Percentiles rank a stretch among this genome's conserved stretches.
phyloP scores from a whole-genome alignment of 176 grass and related monocot genomes.

The sorghum (Sorghum bicolor) region Sorghum_bicolor_NCBIv3 NC_012878.2:45593001-45593500 shows the following conservation, averaged over 20 bases:
- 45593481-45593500: background rate
- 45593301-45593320: background rate
- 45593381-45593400: background rate
- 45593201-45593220: background rate
- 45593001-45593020: slow-evolving; percentile 45
- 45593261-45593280: background rate
- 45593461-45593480: background rate
- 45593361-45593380: background rate
- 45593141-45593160: background rate
- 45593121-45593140: background rate
- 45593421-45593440: background rate
- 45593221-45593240: background rate
- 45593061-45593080: slow-evolving; percentile 36
- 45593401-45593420: background rate
- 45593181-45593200: background rate
- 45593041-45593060: slow-evolving; percentile 45
- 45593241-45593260: background rate
- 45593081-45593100: background rate
- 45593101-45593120: background rate
- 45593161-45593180: background rate
- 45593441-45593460: background rate
- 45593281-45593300: background rate
- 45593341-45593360: background rate
- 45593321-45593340: background rate
- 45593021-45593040: slow-evolving; percentile 54